Evolutionary conservation across 345 rosid species (phyloP), one percentile per base, ranked within the genome.

Genomic region (Gossypium thurberi): DNA sequence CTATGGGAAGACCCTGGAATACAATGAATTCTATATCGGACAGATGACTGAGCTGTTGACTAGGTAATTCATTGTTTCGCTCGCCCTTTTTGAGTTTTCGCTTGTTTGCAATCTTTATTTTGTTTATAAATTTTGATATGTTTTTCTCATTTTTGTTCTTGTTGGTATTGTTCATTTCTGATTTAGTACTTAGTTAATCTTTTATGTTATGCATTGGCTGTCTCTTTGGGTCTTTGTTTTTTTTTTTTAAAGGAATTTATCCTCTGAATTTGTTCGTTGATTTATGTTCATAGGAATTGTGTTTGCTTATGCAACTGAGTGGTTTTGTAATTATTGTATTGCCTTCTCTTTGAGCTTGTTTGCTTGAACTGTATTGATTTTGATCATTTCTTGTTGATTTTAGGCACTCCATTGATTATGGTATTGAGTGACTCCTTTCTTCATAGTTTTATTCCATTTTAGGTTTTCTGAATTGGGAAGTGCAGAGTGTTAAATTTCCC

Each of bases 31-130:
- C 83, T 92, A 94, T 62, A 59, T 89, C 80, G 95, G 87, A n/a
- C 97, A 94, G 76, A 87, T 89, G 97, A 79, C 87, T 11, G 97
- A 94, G 84, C 80, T 94, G 76, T 78, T 94, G 69, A 89, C 97
- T 28, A 78, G 89, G 98, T 94, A 66, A 79, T n/a, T 44, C n/a
- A 51, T 33, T 68, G 10, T 26, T 18, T 33, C 59, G 15, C 18
- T 18, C 21, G 18, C 37, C 26, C 50, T 18, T 8, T 18, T 8
- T 48, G 25, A 12, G 51, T 8, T 20, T 50, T 70, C 25, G 8
- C 68, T 21, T 25, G 13, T 8, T 51, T 59, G 40, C 40, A 5
- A 33, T 33, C 40, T 33, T 33, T 33, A 33, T 33, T 33, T 60
- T 28, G 47, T 43, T 69, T 59, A 23, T 52, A 18, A 65, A 37